Evolutionary conservation across 2,329 filamentous ascomycete genomes (phyloP), one percentile per base, ranked within the genome.

Genomic region (Tolypocladium ovalisporum): DNA sequence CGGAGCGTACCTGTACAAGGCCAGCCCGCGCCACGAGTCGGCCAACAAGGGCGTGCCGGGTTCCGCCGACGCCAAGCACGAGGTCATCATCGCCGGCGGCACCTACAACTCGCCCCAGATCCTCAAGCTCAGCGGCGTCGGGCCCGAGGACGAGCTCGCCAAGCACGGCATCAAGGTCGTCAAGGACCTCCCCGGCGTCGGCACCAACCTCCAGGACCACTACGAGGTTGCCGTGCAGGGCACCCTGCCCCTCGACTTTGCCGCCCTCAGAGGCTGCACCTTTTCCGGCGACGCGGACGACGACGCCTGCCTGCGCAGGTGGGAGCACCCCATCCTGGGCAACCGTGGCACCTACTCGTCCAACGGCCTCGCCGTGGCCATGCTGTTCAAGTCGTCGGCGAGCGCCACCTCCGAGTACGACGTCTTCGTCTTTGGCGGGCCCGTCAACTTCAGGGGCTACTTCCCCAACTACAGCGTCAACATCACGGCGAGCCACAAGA

Each of bases 131-230:
- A 75, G 71, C 36, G 77, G 76, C 27, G 65, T 79, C 54, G 76
- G 77, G 1, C 69, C 73, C 12, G 67, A 64, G n/a, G 65, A 60
- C 1, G 73, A 77, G 63, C 70, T 78, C 19, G 52, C 64, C 37
- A 60, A 61, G 36, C 65, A 79, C 63, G 67, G 71, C 27, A 85
- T 86, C 59, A 69, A 74, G 1, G 73, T 84, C 10, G 64, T 84
- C 49, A 69, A 73, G 3, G 76, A 87, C 64, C 73, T 84, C 1
- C 84, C 83, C 0, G 85, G 83, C 52, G 84, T 88, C 13, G 85
- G 85, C 34, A 76, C 74, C 42, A 85, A 86, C 67, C 60, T 68
- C 15, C 61, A 64, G 57, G 67, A 69, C 57, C 65, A 65, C 40
- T 67, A 68, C 56, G 66, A 70, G 57, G 62, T 68, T 0, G 62